Evolutionary conservation across 2,329 filamentous ascomycete species (phyloP).

Genomic region (Epichloe elymi): DNA sequence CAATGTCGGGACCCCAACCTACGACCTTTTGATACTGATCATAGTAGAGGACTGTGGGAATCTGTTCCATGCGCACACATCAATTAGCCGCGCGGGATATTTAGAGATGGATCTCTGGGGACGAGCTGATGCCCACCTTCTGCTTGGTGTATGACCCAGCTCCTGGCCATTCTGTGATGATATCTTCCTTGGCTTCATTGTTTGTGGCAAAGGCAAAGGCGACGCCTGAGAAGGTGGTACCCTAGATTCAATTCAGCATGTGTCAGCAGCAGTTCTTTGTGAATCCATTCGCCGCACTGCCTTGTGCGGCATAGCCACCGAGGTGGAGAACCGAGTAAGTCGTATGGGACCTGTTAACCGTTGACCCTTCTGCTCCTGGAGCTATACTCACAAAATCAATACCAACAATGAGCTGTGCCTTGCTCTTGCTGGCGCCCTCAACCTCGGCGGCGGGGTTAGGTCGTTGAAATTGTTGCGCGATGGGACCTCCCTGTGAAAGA

Average conservation of each 20-base stretch:
- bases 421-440: constrained; percentile 77
- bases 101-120: not conserved
- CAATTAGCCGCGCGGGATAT: not conserved
- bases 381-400: constrained; percentile 77
- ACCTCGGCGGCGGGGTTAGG: constrained; percentile 52
- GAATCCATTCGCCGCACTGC: not conserved
- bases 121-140: constrained; percentile 49
- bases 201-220: constrained; percentile 96
- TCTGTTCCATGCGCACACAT: constrained; percentile 38
- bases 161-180: constrained; percentile 97
- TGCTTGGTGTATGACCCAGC: constrained; percentile 97
- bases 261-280: constrained; percentile 4
- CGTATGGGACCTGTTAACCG: no score
- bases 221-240: constrained; percentile 95
- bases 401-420: constrained; percentile 94
- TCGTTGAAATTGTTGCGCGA: constrained; percentile 29
- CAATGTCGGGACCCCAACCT: constrained; percentile 98
- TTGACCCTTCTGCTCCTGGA: not conserved
- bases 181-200: constrained; percentile 94
- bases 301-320: not conserved
- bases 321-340: not conserved
- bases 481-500: constrained; percentile 21
- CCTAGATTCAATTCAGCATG: constrained; percentile 34
- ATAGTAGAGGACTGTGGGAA: constrained; percentile 98
- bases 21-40: constrained; percentile 99